Evolutionary conservation across 768 basidiomycete genomes (phyloP).

Genomic region (Tylopilus subfusipes): DNA sequence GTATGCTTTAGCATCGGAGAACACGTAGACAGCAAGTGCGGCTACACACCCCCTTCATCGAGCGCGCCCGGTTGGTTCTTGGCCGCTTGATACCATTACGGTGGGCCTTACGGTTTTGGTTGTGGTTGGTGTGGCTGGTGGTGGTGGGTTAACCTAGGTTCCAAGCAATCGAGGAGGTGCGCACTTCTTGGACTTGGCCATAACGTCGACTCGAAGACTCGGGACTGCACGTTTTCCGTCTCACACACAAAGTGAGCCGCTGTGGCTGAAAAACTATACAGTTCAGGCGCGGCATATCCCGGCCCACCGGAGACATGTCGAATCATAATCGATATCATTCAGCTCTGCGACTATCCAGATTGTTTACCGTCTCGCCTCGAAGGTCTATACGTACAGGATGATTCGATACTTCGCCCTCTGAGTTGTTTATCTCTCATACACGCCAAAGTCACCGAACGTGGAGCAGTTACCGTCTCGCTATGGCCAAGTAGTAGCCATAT

Average conservation of each 20-base stretch:
- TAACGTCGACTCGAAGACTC: conserved; percentile 35
- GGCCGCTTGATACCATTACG: conserved; percentile 95
- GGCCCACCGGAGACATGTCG: too few relatives aligned
- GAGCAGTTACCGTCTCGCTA: too few relatives aligned
- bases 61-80: conserved; percentile 66
- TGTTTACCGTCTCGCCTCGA: too few relatives aligned
- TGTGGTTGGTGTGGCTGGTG: conserved; percentile 89
- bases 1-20: not conserved
- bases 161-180: conserved; percentile 21
- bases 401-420: too few relatives aligned
- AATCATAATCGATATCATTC: too few relatives aligned
- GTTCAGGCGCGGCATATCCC: conserved; percentile 24
- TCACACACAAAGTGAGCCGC: not conserved
- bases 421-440: too few relatives aligned
- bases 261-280: conserved; percentile 37
- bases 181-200: conserved; percentile 99
- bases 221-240: not conserved
- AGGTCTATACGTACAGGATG: too few relatives aligned
- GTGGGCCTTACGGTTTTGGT: conserved; percentile 96
- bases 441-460: too few relatives aligned
- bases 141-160: conserved; percentile 12
- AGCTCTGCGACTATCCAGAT: too few relatives aligned
- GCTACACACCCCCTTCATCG: conserved; percentile 84
- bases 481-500: too few relatives aligned
- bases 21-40: not conserved